Conservation (phyloP, 257 asterid species). For the Penstemon davidsonii region DNA sequence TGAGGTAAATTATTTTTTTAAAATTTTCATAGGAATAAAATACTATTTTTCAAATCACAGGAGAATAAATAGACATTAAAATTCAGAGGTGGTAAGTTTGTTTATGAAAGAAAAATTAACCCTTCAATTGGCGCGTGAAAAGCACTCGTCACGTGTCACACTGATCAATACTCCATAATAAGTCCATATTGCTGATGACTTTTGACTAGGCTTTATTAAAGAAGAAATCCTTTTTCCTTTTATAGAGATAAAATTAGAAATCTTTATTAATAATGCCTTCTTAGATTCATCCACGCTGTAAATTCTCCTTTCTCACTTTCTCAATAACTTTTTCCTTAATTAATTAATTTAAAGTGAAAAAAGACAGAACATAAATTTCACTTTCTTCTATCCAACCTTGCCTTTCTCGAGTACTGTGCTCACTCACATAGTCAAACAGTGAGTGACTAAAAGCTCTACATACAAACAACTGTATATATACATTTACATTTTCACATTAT, state of each 20-base stretch:
- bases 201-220: constrained; percentile 8
- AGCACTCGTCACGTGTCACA: constrained; percentile 14
- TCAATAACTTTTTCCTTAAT: not conserved
- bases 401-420: constrained; percentile 35
- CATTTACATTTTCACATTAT: constrained; percentile 27
- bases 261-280: not conserved
- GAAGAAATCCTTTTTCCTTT: too few species aligned
- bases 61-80: too few species aligned
- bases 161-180: constrained; percentile 5
- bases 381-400: constrained; percentile 9
- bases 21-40: too few species aligned
- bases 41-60: too few species aligned
- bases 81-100: too few species aligned
- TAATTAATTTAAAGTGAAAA: not conserved
- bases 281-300: constrained; percentile 14
- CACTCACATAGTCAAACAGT: constrained; percentile 33
- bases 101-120: too few species aligned
- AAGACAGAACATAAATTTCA: not conserved
- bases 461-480: constrained; percentile 23
- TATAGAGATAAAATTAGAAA: not conserved
- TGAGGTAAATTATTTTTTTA: too few species aligned
- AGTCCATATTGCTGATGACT: constrained; percentile 21
- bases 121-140: constrained; percentile 17
- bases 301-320: not conserved
- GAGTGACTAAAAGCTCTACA: constrained; percentile 23